Percentiles rank a stretch among this genome's conserved stretches.
These are phyloP conservation scores for Fonsecaea pugnacius DNA, from an alignment of 2,329 filamentous ascomycete species.

Conservation along the genomic window DNA sequence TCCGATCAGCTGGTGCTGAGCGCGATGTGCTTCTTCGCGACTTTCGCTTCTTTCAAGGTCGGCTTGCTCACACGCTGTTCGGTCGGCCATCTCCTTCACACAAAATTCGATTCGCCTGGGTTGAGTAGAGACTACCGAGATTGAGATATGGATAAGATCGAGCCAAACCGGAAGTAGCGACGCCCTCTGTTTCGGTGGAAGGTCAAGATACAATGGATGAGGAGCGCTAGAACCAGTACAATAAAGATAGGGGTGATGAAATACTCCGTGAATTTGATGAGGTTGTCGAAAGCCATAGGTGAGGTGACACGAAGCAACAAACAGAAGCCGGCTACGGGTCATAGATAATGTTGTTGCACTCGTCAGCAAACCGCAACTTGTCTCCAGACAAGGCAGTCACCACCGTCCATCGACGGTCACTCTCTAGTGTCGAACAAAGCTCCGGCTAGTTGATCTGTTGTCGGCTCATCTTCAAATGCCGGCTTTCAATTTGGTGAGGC, in stretches of 20 bases:
- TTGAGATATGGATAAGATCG: constrained; percentile 21
- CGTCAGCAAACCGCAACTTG: constrained; percentile 7
- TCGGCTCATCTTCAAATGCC: background rate
- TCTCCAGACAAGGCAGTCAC: constrained; percentile 6
- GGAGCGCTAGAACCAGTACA: constrained; percentile 30
- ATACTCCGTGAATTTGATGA: constrained; percentile 24
- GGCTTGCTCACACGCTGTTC: background rate
- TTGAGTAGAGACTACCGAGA: background rate
- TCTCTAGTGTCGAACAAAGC: background rate
- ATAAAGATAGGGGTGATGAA: constrained; percentile 30
- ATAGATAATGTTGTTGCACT: background rate
- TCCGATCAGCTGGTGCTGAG: background rate
- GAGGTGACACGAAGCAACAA: constrained; percentile 13
- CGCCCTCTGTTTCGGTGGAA: constrained; percentile 23
- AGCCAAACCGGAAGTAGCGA: constrained; percentile 22
- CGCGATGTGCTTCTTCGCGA: background rate
- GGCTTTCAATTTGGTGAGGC: background rate
- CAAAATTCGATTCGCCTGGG: background rate
- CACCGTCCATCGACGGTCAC: background rate
- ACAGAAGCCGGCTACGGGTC: constrained; percentile 1
- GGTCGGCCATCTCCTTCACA: constrained; percentile 18
- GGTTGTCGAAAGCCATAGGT: constrained; percentile 21
- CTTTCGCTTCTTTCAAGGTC: background rate
- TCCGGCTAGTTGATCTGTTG: background rate
- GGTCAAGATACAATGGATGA: constrained; percentile 31